These are phyloP conservation scores for Suhomyces yuchorum DNA, from an alignment of 1,139 yeast species.

Conservation along the genomic window DNA sequence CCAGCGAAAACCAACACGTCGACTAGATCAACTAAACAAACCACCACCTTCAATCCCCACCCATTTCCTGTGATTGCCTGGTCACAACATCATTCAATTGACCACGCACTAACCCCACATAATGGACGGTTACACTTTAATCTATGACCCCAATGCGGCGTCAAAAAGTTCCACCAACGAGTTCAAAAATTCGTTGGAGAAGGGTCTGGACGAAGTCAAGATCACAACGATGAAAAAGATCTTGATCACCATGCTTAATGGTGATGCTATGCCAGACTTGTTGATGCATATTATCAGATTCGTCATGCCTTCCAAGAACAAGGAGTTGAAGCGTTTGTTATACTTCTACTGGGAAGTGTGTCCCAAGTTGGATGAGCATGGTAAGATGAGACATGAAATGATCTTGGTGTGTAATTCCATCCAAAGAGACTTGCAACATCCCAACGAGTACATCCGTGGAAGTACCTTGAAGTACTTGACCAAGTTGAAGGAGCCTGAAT, in stretches of 20 bases:
- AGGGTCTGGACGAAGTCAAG: conserved; percentile 86
- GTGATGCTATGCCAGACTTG: conserved; percentile 92
- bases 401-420: conserved; percentile 97
- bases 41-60: conserved; percentile 1
- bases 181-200: conserved; percentile 79
- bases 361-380: conserved; percentile 84
- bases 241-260: conserved; percentile 83
- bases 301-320: conserved; percentile 93
- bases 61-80: conserved; percentile 1
- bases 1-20: conserved; percentile 16
- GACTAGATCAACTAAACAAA: conserved; percentile 10
- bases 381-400: conserved; percentile 97
- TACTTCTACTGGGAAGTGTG: conserved; percentile 99
- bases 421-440: conserved; percentile 96
- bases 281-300: conserved; percentile 96
- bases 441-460: conserved; percentile 96
- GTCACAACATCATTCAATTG: background rate
- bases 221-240: conserved; percentile 89
- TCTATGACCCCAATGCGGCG: conserved; percentile 74
- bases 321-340: conserved; percentile 86
- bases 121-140: conserved; percentile 62
- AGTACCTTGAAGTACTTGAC: conserved; percentile 89
- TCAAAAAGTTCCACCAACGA: conserved; percentile 74
- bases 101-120: background rate
- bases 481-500: conserved; percentile 88